Evolutionary conservation across 2,329 filamentous ascomycete species (phyloP).

Genomic region (Lecanicillium sp.): DNA sequence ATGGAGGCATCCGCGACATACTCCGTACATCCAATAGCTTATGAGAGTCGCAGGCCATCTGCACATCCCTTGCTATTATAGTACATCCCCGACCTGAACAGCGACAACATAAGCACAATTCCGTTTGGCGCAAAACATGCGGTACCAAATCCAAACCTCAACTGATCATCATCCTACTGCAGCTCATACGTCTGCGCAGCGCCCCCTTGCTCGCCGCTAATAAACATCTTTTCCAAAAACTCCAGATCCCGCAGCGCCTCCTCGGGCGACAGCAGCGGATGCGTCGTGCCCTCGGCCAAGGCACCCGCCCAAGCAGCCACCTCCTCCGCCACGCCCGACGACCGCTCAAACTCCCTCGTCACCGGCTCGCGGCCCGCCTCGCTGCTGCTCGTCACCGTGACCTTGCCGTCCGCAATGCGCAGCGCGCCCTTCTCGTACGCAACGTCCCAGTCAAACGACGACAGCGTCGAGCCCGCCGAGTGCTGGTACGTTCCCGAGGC

Average conservation of each 20-base stretch:
- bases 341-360: conserved; percentile 38
- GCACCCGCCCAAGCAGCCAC: conserved; percentile 53
- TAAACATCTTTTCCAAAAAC: conserved; percentile 45
- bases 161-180: too few species aligned
- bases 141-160: too few species aligned
- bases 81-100: too few species aligned
- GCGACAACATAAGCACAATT: too few species aligned
- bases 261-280: conserved; percentile 46
- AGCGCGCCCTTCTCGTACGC: conserved; percentile 52
- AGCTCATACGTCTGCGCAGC: conserved; percentile 30
- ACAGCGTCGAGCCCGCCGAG: conserved; percentile 45
- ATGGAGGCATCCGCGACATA: too few species aligned
- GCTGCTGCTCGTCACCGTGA: conserved; percentile 28
- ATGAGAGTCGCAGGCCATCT: too few species aligned
- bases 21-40: too few species aligned
- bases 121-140: too few species aligned
- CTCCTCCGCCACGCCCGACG: conserved; percentile 50
- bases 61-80: too few species aligned
- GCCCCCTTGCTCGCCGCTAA: conserved; percentile 36
- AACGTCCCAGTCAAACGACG: conserved; percentile 46
- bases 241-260: conserved; percentile 55
- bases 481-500: conserved; percentile 48
- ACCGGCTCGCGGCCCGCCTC: conserved; percentile 19
- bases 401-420: conserved; percentile 35
- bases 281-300: conserved; percentile 36